Percentiles rank a stretch among this genome's conserved stretches.
Conservation (phyloP, 1,139 yeast genomes). For the Komagataea norvegica region DNA sequence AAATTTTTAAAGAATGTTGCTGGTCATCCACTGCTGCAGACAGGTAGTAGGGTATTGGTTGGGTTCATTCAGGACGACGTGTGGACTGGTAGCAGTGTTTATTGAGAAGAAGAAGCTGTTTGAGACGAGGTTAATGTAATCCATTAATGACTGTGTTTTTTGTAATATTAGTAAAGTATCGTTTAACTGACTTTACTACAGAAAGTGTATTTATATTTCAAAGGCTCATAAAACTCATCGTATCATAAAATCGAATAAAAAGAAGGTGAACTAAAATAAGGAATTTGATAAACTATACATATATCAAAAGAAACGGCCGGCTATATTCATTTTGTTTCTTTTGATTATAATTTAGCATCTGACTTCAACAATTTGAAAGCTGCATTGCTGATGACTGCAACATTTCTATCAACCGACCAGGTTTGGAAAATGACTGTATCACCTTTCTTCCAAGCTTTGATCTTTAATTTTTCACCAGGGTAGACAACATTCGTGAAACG, state of each 20-base stretch:
- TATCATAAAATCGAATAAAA: no score
- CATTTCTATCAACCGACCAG: constrained; percentile 72
- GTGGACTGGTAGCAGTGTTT: constrained; percentile 46
- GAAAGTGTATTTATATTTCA: neutral
- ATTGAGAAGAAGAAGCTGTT: no score
- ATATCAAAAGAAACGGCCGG: no score
- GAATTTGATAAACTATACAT: no score
- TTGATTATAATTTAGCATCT: constrained; percentile 10
- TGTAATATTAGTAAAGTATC: no score
- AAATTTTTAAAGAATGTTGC: constrained; percentile 76
- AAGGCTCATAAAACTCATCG: no score
- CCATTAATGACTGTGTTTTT: no score
- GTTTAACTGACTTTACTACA: neutral
- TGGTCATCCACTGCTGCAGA: constrained; percentile 90
- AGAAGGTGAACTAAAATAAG: no score
- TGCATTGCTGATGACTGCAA: constrained; percentile 80
- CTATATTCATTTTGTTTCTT: no score
- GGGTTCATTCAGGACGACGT: constrained; percentile 85
- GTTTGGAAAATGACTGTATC: constrained; percentile 77
- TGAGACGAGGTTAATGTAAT: no score
- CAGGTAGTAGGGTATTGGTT: constrained; percentile 77
- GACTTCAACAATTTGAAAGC: constrained; percentile 58
- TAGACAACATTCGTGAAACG: constrained; percentile 89
- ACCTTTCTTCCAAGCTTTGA: constrained; percentile 79
- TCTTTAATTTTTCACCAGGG: constrained; percentile 91